These are phyloP conservation scores for Kwoniella bestiolae DNA, from an alignment of 768 basidiomycete genomes.

Conservation along the genomic window DNA sequence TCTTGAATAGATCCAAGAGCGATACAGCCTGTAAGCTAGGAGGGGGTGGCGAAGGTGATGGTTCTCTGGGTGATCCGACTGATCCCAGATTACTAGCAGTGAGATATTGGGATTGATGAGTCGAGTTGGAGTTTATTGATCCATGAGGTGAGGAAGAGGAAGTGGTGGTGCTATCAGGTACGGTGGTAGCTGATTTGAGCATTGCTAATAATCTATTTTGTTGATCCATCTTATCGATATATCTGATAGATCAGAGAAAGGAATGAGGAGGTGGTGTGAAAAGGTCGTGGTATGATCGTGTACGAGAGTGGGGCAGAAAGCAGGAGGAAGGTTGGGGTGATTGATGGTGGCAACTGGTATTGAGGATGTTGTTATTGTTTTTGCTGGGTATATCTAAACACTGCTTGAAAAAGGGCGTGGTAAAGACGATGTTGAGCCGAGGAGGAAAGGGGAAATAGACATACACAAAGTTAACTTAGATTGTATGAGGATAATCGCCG, in stretches of 20 bases:
- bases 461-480: too few species aligned
- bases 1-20: conserved; percentile 41
- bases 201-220: conserved; percentile 43
- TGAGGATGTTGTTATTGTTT: background rate
- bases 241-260: too few species aligned
- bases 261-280: background rate
- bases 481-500: background rate
- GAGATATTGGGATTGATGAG: background rate
- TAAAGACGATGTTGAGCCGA: background rate
- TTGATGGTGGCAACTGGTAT: background rate
- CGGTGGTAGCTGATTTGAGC: conserved; percentile 35
- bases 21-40: conserved; percentile 36
- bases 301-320: background rate
- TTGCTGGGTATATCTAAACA: background rate
- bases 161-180: conserved; percentile 10
- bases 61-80: conserved; percentile 23
- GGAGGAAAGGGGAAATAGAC: background rate
- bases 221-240: conserved; percentile 24
- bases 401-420: background rate
- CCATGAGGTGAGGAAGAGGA: conserved; percentile 11
- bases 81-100: background rate
- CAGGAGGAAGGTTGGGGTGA: background rate
- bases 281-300: background rate
- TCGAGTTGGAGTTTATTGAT: conserved; percentile 1
- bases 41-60: conserved; percentile 35